Percentiles rank a stretch among this genome's conserved stretches.
phyloP scores from a whole-genome alignment of 192 early-diverging fungal species.

The Coemansia aciculifera region DNA sequence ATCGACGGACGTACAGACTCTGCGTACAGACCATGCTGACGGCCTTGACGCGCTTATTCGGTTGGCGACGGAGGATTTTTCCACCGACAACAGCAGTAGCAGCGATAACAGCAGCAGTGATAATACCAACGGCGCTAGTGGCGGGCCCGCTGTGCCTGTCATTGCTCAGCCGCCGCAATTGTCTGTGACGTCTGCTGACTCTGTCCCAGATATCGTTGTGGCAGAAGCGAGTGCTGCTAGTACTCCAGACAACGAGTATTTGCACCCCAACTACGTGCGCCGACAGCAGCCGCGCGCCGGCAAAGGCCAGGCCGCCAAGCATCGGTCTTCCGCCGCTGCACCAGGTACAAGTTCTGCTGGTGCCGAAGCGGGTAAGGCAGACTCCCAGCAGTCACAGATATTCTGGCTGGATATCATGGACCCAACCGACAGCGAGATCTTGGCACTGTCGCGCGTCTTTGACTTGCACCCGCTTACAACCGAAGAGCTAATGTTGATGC shows the following conservation, averaged over 20 bases:
- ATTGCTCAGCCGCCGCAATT: constrained; percentile 25
- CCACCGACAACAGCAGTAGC: background rate
- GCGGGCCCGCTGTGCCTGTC: background rate
- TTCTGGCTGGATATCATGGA: constrained; percentile 79
- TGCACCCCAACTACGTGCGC: constrained; percentile 44
- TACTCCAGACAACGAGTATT: constrained; percentile 17
- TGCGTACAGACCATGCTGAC: constrained; percentile 49
- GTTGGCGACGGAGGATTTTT: constrained; percentile 19
- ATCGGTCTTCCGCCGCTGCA: background rate
- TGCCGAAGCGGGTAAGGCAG: background rate
- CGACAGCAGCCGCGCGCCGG: constrained; percentile 1
- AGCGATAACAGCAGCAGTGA: background rate
- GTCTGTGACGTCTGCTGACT: constrained; percentile 35
- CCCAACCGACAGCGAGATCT: constrained; percentile 67
- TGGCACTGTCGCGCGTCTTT: constrained; percentile 62
- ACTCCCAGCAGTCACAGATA: background rate
- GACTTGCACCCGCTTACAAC: constrained; percentile 76
- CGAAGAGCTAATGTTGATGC: constrained; percentile 85
- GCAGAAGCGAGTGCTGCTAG: background rate
- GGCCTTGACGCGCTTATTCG: constrained; percentile 42
- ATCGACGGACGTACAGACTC: constrained; percentile 56
- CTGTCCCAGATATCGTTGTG: constrained; percentile 11
- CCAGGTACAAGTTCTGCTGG: background rate
- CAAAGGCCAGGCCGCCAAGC: background rate
- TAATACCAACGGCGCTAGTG: background rate